phyloP scores from a whole-genome alignment of 805 yeast genomes.

The Candida glaebosa region DNA sequence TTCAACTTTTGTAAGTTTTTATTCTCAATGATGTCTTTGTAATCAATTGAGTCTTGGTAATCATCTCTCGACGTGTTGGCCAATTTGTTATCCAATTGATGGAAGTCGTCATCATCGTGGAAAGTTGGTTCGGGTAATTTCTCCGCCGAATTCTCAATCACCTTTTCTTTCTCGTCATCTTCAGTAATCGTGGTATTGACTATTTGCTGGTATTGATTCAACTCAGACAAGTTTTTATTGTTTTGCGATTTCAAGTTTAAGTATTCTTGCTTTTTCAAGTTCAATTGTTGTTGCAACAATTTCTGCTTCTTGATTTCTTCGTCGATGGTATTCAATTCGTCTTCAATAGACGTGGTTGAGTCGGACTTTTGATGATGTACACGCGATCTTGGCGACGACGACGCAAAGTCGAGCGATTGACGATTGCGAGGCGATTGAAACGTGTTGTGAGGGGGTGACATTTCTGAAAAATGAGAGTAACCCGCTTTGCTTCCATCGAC shows the following conservation, averaged over 20 bases:
- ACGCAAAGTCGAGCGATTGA: neutral
- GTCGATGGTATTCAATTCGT: conserved; percentile 2
- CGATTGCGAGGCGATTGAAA: conserved; percentile 3
- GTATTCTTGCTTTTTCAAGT: conserved; percentile 33
- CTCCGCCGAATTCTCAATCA: neutral
- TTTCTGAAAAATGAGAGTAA: neutral
- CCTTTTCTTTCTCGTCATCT: conserved; percentile 1
- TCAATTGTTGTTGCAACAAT: conserved; percentile 34
- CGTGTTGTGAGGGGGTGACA: neutral
- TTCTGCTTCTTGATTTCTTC: conserved; percentile 17
- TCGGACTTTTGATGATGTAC: neutral
- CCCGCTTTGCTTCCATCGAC: neutral
- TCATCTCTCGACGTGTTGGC: neutral
- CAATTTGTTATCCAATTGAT: neutral
- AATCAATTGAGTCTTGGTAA: neutral
- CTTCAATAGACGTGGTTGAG: conserved; percentile 2
- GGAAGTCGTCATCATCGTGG: neutral
- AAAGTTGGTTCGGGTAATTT: conserved; percentile 5
- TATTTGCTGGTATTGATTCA: conserved; percentile 7
- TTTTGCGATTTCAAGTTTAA: conserved; percentile 29
- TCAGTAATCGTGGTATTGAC: conserved; percentile 3
- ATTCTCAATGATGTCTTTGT: neutral
- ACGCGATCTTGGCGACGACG: neutral
- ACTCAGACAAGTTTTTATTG: conserved; percentile 20
- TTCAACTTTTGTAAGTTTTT: neutral